Evolutionary conservation across 805 yeast species (phyloP), one percentile per base, ranked within the genome.

Genomic region (Lachancea fermentati): DNA sequence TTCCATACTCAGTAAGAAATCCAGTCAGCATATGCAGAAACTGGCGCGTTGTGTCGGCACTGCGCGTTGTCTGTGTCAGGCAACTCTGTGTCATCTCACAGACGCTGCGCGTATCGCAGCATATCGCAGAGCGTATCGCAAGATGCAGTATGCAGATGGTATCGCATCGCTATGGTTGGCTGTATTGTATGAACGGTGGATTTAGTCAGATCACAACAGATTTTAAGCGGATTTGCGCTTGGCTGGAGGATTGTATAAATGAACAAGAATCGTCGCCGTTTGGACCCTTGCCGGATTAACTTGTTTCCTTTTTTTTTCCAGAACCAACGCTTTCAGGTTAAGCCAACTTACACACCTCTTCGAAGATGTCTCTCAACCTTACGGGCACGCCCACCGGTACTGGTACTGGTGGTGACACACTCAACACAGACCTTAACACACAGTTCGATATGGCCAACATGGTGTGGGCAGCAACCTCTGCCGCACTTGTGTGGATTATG

Each of bases 401-500:
- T 13, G 82, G 84, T 33, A 78, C 87, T 42, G 95, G 95, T 48
- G 95, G 95, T 54, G 78, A 87, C 66, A 76, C 86, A 26, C 68
- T 85, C 60, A 75, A 77, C 14, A 74, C 74, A 18, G 84, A 89
- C 63, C 69, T 88, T 54, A 86, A 86, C 60, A 66, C 68, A 7
- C 81, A 75, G 54, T 88, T 73, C 57, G 83, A 81, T 46, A 67
- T 68, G 32, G 94, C 82, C 36, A 85, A 86, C 60, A 81, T 84
- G 85, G 86, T 78, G 4, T 88, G 95, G 94, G 73, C 87, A 42
- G 86, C 81, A 60, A 73, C 76, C 4, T 73, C 86, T n/a, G 80
- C 79, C 6, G 80, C 76, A 16, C 72, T 93, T 43, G 97, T 91
- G 46, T 89, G 94, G 88, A 78, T 91, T 54, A 93, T 91, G 96